phyloP scores from a whole-genome alignment of 2,329 filamentous ascomycete genomes.

The Cercospora zeina region DNA sequence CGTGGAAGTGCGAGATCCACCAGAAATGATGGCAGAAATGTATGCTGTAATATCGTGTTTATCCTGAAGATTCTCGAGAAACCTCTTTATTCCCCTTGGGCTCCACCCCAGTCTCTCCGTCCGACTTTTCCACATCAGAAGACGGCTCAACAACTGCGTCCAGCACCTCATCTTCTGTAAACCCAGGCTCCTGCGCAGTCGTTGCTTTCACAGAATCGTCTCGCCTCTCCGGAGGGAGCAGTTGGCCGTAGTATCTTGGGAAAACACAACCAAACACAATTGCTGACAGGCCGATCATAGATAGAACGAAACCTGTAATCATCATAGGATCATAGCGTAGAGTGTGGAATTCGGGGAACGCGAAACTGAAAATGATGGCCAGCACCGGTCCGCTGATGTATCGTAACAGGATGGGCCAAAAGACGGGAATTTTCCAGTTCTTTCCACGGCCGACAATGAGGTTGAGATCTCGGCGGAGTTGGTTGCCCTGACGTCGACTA shows the following conservation, averaged over 20 bases:
- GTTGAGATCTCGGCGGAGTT: constrained; percentile 58
- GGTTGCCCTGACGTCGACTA: constrained; percentile 46
- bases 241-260: constrained; percentile 56
- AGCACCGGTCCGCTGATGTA: constrained; percentile 54
- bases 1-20: too few relatives aligned
- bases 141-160: constrained; percentile 14
- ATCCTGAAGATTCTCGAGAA: background rate
- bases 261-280: constrained; percentile 49
- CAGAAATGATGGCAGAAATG: too few relatives aligned
- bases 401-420: constrained; percentile 54
- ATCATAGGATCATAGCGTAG: constrained; percentile 54
- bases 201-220: constrained; percentile 45
- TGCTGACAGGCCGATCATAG: constrained; percentile 50
- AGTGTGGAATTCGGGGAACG: constrained; percentile 53
- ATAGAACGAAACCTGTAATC: constrained; percentile 54
- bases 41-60: too few relatives aligned
- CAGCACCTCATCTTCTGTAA: constrained; percentile 10
- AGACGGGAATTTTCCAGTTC: constrained; percentile 58
- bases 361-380: constrained; percentile 55
- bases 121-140: constrained; percentile 10
- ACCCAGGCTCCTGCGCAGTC: constrained; percentile 7
- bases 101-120: background rate
- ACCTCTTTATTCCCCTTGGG: background rate
- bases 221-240: constrained; percentile 52
- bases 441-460: constrained; percentile 55